Conservation (phyloP, 805 yeast species). For the Metschnikowia amazonensis region DNA sequence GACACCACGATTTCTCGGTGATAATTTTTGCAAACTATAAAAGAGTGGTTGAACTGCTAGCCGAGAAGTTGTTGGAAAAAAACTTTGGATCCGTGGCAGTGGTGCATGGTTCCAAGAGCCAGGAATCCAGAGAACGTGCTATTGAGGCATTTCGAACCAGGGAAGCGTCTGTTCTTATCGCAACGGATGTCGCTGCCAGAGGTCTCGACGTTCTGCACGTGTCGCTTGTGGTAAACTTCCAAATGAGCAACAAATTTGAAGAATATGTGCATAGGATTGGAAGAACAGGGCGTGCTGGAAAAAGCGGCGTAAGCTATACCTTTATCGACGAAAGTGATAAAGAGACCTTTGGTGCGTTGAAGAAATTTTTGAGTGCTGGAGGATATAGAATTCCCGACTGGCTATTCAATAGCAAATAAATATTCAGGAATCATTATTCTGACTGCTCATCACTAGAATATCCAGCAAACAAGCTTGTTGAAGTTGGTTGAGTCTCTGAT, state of each 20-base stretch:
- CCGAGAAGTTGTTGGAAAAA: slow-evolving; percentile 42
- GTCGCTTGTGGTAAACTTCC: slow-evolving; percentile 79
- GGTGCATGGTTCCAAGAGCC: slow-evolving; percentile 85
- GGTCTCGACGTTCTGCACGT: slow-evolving; percentile 92
- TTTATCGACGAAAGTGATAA: slow-evolving; percentile 59
- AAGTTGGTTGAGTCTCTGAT: not conserved
- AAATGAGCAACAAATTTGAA: slow-evolving; percentile 73
- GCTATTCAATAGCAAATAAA: slow-evolving; percentile 13
- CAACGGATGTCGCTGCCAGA: slow-evolving; percentile 94
- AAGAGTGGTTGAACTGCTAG: slow-evolving; percentile 64
- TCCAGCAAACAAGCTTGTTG: slow-evolving; percentile 18
- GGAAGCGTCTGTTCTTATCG: slow-evolving; percentile 62
- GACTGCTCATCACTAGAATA: slow-evolving; percentile 30
- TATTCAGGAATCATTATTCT: slow-evolving; percentile 4
- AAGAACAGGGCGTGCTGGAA: slow-evolving; percentile 95
- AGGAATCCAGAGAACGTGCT: slow-evolving; percentile 80
- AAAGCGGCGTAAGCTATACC: slow-evolving; percentile 69
- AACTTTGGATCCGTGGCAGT: slow-evolving; percentile 48
- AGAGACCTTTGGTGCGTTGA: slow-evolving; percentile 48
- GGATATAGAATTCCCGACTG: slow-evolving; percentile 29
- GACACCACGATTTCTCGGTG: slow-evolving; percentile 31
- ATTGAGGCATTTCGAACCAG: slow-evolving; percentile 56
- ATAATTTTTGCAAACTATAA: slow-evolving; percentile 82
- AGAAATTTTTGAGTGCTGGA: slow-evolving; percentile 43
- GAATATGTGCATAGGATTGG: slow-evolving; percentile 92